These are phyloP conservation scores for Coniochaeta hoffmannii DNA, from an alignment of 2,329 filamentous ascomycete species.

Conservation along the genomic window DNA sequence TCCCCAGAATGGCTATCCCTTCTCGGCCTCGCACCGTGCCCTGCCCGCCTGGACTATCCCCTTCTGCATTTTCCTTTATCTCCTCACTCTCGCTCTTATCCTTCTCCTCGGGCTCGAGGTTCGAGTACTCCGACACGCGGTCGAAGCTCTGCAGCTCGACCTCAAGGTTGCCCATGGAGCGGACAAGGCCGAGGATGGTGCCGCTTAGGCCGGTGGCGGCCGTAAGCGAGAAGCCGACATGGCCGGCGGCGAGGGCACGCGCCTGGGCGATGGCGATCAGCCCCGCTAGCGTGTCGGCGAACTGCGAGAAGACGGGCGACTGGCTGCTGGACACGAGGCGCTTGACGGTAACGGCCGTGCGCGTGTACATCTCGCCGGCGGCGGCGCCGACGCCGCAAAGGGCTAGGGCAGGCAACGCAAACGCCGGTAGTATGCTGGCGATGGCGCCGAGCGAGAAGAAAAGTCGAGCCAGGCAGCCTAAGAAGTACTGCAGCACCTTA, in stretches of 20 bases:
- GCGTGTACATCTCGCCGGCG: conserved; percentile 36
- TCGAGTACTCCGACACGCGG: conserved; percentile 22
- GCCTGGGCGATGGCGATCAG: conserved; percentile 41
- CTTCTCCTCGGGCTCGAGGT: conserved; percentile 19
- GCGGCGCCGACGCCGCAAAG: conserved; percentile 28
- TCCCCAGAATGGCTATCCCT: too few relatives aligned
- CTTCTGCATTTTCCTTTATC: too few relatives aligned
- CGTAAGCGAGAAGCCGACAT: conserved; percentile 49
- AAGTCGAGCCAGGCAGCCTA: conserved; percentile 30
- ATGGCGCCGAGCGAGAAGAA: conserved; percentile 29
- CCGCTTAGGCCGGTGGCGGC: conserved; percentile 48
- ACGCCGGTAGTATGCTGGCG: conserved; percentile 34
- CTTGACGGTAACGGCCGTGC: conserved; percentile 34
- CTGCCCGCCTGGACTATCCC: too few relatives aligned
- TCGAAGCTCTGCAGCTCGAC: conserved; percentile 45
- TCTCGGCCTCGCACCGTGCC: too few relatives aligned
- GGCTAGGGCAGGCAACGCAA: conserved; percentile 31
- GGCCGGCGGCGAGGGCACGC: conserved; percentile 38
- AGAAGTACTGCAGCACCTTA: conserved; percentile 32
- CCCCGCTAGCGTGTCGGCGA: conserved; percentile 29
- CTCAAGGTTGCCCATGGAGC: conserved; percentile 48
- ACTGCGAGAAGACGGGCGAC: conserved; percentile 50
- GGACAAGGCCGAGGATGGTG: conserved; percentile 43
- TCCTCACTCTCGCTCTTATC: conserved; percentile 5
- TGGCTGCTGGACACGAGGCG: conserved; percentile 30